Conservation (phyloP, 306 rosid genomes). For the Luffa aegyptiaca region DNA sequence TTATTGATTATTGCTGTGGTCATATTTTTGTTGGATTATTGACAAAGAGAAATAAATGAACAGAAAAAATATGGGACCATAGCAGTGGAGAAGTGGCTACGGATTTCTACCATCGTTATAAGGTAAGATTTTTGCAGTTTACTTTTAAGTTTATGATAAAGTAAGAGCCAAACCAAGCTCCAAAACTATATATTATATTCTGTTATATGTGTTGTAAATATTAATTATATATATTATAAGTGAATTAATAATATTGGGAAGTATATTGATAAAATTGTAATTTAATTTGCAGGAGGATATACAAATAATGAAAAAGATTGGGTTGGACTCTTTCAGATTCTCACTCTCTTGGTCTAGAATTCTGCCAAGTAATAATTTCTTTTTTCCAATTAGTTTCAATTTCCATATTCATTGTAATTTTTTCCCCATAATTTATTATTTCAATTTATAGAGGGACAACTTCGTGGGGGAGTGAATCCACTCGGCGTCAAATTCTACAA, state of each 20-base stretch:
- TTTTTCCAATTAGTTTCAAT: not conserved
- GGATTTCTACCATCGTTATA: conserved; percentile 30
- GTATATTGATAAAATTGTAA: not conserved
- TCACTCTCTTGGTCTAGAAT: conserved; percentile 32
- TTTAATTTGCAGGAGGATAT: conserved; percentile 21
- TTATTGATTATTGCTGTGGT: too few species aligned
- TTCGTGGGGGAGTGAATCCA: conserved; percentile 27
- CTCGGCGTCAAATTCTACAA: conserved; percentile 29
- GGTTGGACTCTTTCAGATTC: conserved; percentile 31
- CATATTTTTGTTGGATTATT: too few species aligned
- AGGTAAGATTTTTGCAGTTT: not conserved
- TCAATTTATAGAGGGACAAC: conserved; percentile 21
- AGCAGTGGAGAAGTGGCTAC: conserved; percentile 23
- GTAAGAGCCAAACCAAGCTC: too few species aligned
- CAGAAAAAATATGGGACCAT: conserved; percentile 24
- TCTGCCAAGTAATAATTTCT: conserved; percentile 21
- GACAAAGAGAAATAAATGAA: not conserved
- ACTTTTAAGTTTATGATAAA: too few species aligned
- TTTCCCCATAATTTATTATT: not conserved
- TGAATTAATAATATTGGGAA: not conserved
- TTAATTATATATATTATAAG: not conserved
- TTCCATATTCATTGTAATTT: too few species aligned
- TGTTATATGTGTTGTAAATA: not conserved
- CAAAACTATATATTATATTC: too few species aligned
- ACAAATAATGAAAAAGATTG: conserved; percentile 22